Percentiles rank a stretch among this genome's conserved stretches.
phyloP scores from a whole-genome alignment of 2,329 filamentous ascomycete genomes.

The Dactylellina parvicollis region DNA sequence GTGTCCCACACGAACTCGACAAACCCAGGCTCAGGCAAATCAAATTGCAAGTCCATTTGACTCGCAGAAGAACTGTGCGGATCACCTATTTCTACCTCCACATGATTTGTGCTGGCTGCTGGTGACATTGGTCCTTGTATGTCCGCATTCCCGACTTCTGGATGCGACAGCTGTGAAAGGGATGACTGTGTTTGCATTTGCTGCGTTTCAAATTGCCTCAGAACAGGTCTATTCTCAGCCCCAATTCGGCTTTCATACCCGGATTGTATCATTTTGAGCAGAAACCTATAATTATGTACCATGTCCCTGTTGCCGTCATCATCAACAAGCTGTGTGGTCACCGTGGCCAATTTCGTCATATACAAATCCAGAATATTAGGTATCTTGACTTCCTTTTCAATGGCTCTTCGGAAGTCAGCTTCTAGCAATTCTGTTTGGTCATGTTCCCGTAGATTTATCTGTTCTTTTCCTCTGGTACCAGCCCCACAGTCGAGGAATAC shows the following conservation, averaged over 20 bases:
- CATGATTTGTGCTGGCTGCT: slow-evolving; percentile 15
- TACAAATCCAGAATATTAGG: slow-evolving; percentile 16
- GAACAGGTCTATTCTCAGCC: slow-evolving; percentile 13
- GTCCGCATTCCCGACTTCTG: background rate
- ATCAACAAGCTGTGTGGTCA: slow-evolving; percentile 18
- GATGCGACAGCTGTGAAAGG: slow-evolving; percentile 13
- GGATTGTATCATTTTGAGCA: slow-evolving; percentile 23
- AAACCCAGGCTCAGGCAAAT: slow-evolving; percentile 9
- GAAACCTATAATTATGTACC: slow-evolving; percentile 19
- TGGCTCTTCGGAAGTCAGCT: slow-evolving; percentile 20
- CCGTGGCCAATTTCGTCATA: slow-evolving; percentile 13
- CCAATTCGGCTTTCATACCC: slow-evolving; percentile 17
- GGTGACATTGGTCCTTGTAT: slow-evolving; percentile 6
- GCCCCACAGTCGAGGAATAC: slow-evolving; percentile 16
- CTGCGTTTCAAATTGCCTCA: slow-evolving; percentile 12
- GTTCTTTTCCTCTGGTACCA: slow-evolving; percentile 20
- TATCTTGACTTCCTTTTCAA: slow-evolving; percentile 19
- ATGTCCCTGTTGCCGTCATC: slow-evolving; percentile 17
- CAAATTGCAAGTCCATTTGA: slow-evolving; percentile 17
- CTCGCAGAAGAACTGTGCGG: slow-evolving; percentile 12
- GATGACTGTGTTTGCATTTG: slow-evolving; percentile 17
- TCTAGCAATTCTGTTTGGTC: slow-evolving; percentile 18
- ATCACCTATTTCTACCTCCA: slow-evolving; percentile 9
- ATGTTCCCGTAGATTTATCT: slow-evolving; percentile 15
- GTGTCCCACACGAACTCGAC: slow-evolving; percentile 16